Evolutionary conservation across 805 yeast species (phyloP).

Genomic region (Pichia scutulata): DNA sequence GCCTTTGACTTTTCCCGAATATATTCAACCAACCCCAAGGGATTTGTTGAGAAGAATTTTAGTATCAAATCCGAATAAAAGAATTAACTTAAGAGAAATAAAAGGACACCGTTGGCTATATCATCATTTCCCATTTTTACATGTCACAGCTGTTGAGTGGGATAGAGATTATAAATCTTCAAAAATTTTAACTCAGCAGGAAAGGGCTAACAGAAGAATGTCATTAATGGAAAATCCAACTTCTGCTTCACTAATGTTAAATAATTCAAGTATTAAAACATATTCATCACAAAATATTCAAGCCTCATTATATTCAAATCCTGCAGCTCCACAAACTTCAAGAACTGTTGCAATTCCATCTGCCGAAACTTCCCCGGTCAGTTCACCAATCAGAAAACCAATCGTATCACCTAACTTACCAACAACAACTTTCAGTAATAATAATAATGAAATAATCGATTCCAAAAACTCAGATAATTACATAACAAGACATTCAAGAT

Average conservation of each 20-base stretch:
- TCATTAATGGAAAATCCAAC: conserved; percentile 40
- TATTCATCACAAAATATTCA: conserved; percentile 34
- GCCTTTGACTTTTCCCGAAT: conserved; percentile 92
- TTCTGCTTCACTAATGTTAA: conserved; percentile 32
- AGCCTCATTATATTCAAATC: conserved; percentile 38
- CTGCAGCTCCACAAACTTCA: conserved; percentile 64
- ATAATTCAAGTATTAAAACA: conserved; percentile 27
- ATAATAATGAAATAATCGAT: background rate
- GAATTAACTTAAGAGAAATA: conserved; percentile 63
- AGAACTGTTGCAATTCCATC: conserved; percentile 28
- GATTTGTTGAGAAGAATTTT: conserved; percentile 79
- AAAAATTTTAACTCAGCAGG: conserved; percentile 16
- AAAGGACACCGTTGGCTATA: conserved; percentile 82
- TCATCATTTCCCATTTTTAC: conserved; percentile 74
- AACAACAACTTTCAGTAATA: background rate
- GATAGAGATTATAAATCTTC: conserved; percentile 52
- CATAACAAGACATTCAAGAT: conserved; percentile 10
- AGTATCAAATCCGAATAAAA: conserved; percentile 74
- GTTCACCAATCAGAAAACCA: conserved; percentile 18
- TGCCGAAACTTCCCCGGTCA: conserved; percentile 21
- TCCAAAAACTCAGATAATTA: background rate
- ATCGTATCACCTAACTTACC: background rate
- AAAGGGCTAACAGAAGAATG: conserved; percentile 29
- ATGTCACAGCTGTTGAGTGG: conserved; percentile 88
- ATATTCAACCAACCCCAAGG: conserved; percentile 82